Percentiles rank a stretch among this genome's conserved stretches.
phyloP scores from a whole-genome alignment of 371 early-diverging fungal species.

The Syncephalastrum racemosum region DNA sequence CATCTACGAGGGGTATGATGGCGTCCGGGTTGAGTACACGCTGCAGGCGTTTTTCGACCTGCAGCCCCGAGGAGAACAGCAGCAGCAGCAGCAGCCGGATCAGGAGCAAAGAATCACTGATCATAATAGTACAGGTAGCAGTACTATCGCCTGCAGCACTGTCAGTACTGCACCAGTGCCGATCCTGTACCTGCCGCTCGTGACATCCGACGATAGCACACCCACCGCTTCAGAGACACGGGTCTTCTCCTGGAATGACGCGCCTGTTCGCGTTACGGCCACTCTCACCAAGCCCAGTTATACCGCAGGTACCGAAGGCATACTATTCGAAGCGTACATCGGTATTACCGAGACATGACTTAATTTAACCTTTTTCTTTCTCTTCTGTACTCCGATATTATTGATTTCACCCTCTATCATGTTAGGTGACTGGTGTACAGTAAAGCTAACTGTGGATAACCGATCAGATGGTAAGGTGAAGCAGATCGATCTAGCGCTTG shows the following conservation, averaged over 20 bases:
- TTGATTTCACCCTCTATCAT: background rate
- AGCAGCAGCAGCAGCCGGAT: too few species aligned
- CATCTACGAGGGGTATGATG: slow-evolving; percentile 29
- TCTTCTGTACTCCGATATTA: too few species aligned
- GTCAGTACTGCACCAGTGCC: slow-evolving; percentile 15
- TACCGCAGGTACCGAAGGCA: slow-evolving; percentile 35
- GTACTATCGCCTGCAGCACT: too few species aligned
- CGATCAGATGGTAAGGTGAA: slow-evolving; percentile 37
- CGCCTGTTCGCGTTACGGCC: slow-evolving; percentile 27
- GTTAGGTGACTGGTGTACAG: slow-evolving; percentile 40
- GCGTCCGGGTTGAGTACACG: slow-evolving; percentile 37
- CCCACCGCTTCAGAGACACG: slow-evolving; percentile 7
- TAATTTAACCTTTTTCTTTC: too few species aligned
- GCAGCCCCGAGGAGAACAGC: slow-evolving; percentile 13
- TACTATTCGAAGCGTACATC: background rate
- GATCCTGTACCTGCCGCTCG: slow-evolving; percentile 36
- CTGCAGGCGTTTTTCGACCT: slow-evolving; percentile 36
- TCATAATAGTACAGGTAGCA: too few species aligned
- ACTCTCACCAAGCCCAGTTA: slow-evolving; percentile 38
- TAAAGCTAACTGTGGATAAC: slow-evolving; percentile 36
- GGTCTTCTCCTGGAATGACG: slow-evolving; percentile 22
- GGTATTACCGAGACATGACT: too few species aligned
- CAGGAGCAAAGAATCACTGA: too few species aligned
- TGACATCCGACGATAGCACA: slow-evolving; percentile 13
- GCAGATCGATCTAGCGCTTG: slow-evolving; percentile 30